Conservation (phyloP, 208 protist species). For the Wallacemonas collosoma region DNA sequence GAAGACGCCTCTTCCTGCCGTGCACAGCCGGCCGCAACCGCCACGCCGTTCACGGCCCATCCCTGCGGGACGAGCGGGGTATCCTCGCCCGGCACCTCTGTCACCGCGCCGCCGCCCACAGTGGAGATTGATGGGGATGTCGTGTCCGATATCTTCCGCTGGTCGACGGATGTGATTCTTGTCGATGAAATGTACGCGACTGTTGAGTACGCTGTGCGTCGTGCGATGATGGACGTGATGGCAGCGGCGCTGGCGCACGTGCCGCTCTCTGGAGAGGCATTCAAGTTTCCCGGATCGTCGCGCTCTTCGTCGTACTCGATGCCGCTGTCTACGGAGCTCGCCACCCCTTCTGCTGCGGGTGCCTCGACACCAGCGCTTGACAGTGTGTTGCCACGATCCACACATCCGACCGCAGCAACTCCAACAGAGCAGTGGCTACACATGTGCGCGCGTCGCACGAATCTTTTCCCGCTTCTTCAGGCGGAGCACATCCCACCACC, state of each 20-base stretch:
- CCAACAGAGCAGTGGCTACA: not conserved
- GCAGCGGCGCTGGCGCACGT: not conserved
- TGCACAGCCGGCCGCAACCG: too few relatives aligned
- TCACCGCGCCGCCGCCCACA: constrained; percentile 22
- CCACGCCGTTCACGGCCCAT: too few relatives aligned
- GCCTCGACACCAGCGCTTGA: too few relatives aligned
- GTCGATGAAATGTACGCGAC: constrained; percentile 39
- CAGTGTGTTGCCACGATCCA: too few relatives aligned
- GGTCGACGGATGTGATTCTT: constrained; percentile 61
- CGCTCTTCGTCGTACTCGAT: not conserved
- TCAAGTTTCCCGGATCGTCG: not conserved
- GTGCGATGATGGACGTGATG: constrained; percentile 15
- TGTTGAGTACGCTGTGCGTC: constrained; percentile 36
- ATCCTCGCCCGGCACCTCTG: constrained; percentile 13
- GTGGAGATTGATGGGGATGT: constrained; percentile 1
- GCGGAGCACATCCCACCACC: constrained; percentile 42
- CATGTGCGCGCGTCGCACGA: not conserved
- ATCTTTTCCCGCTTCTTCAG: constrained; percentile 42
- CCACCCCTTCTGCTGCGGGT: too few relatives aligned
- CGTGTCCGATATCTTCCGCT: constrained; percentile 38
- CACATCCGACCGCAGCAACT: too few relatives aligned
- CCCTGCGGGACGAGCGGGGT: too few relatives aligned
- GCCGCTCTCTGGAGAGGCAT: not conserved
- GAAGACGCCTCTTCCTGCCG: too few relatives aligned
- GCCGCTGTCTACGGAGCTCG: not conserved